Base-by-base conservation (phyloP, 169 alveolate genomes). In the Plasmodium berghei region DNA sequence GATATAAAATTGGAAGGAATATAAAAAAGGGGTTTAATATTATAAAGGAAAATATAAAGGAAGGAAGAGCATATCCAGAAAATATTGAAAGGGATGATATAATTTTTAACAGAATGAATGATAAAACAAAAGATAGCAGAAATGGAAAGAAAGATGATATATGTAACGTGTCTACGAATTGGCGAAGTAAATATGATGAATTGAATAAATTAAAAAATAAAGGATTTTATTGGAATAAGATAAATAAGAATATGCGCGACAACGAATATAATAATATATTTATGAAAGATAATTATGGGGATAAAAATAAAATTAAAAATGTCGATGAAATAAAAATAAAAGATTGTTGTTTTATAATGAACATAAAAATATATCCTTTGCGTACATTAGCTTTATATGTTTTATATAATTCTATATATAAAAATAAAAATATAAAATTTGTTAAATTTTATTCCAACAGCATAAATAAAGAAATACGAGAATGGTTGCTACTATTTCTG, bases 401-500 rank as follows among this genome's bases (percentile, higher is more conserved):
- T 24, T 45, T 77, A 59, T 77, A 77, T 64, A 77, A 77, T 77
- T 54, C 89, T 12, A 24, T 77, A 20, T 77, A 63, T 58, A 52
- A 64, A 45, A 80, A 77, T 77, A 62, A 77, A 8, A 77, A 77
- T 58, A 5, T 56, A 34, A 66, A 77, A 5, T 34, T 77, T 77
- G 69, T 77, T 12, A 64, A 77, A 56, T 56, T 77, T n/a, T 77
- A 42, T 56, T 77, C 77, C 20, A 64, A 69, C 9, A 77, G 89
- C 24, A 64, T 77, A 77, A 77, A 77, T 42, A 77, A 34, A 48
- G 89, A 77, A 52, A 64, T 70, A 58, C 63, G 54, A 45, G 89
- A 77, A 77, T 77, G 89, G 89, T 46, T 77, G n/a, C 59, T 77
- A 28, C 75, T 77, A 14, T 77, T 77, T 77, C 58, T 77, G 40